Conservation (phyloP, 2,329 filamentous ascomycete genomes). For the Trichoderma sp. region DNA sequence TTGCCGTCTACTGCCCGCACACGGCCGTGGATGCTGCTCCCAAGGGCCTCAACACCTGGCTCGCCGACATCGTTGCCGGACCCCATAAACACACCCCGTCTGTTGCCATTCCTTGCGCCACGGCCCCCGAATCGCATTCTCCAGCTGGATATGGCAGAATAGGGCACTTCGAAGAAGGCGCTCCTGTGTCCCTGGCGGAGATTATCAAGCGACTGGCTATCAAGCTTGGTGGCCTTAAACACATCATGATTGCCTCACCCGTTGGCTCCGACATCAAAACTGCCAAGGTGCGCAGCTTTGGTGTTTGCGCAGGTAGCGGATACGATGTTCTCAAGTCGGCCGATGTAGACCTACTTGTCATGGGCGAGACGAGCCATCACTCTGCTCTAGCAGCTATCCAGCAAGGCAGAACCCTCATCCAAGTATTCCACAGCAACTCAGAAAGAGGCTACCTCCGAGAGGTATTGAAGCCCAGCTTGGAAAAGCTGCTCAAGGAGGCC, state of each 20-base stretch:
- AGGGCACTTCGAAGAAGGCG: slow-evolving; percentile 38
- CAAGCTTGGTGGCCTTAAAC: slow-evolving; percentile 62
- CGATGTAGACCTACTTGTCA: slow-evolving; percentile 78
- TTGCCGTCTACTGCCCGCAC: slow-evolving; percentile 94
- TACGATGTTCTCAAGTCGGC: slow-evolving; percentile 69
- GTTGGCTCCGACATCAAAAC: slow-evolving; percentile 45
- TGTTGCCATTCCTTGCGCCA: slow-evolving; percentile 45
- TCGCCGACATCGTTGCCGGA: slow-evolving; percentile 78
- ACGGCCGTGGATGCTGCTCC: slow-evolving; percentile 88
- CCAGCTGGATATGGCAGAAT: slow-evolving; percentile 53
- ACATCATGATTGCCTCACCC: slow-evolving; percentile 49
- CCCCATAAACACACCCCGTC: slow-evolving; percentile 37
- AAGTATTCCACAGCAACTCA: slow-evolving; percentile 89
- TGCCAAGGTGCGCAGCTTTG: slow-evolving; percentile 62
- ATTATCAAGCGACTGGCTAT: slow-evolving; percentile 58
- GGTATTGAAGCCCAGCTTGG: slow-evolving; percentile 65
- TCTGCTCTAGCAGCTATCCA: slow-evolving; percentile 85
- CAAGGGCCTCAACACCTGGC: slow-evolving; percentile 88
- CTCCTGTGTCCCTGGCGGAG: slow-evolving; percentile 38
- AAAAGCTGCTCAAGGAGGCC: slow-evolving; percentile 53
- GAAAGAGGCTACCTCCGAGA: slow-evolving; percentile 78
- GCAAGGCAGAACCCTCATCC: slow-evolving; percentile 76
- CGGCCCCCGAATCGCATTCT: slow-evolving; percentile 42
- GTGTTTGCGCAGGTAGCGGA: slow-evolving; percentile 87
- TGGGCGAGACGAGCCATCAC: slow-evolving; percentile 91